Evolutionary conservation across 495 filamentous ascomycete genomes (phyloP), one percentile per base, ranked within the genome.

Genomic region (Penicillium bovifimosum): DNA sequence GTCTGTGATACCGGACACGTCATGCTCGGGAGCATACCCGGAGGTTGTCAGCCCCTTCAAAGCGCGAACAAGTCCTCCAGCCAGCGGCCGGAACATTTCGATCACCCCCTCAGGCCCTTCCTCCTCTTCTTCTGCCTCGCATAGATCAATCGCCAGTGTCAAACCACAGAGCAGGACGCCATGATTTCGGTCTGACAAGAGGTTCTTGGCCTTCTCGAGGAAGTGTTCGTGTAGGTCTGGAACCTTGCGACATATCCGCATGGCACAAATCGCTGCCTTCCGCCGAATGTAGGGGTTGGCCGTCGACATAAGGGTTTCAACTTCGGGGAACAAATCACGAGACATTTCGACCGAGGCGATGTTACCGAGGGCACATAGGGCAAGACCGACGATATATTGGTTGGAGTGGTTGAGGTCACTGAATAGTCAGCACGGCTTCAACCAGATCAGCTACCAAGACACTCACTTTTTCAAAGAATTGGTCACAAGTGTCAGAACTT

Each of bases 291-390:
- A 98, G 9, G 93, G 92, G 67, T 98, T 98, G 32, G 90, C 86
- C 27, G 89, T 95, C 10, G 90, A 89, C 49, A 96, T 73, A 16
- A 97, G 82, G 35, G 74, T 85, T 72, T 97, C 95, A 58, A 98
- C 86, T 77, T 98, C 91, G 57, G 87, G 77, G 71, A 97, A 98
- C 17, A 98, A 77, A 71, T 98, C 93, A 72, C 93, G 81, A n/a
- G 92, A 93, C 93, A 98, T 98, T 67, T 98, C 93, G 60, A 96
- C 76, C 8, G 91, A 96, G 46, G 95, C 93, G 58, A 98, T 98
- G 65, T 98, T 98, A 40, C 91, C 93, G 29, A 98, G 81, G 1
- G 93, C 92, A 64, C 91, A 96, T 27, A 98, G 83, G 48, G 93
- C 95, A 35, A 97, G 84, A 40, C 93, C 93, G 63, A 97, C 93